Base-by-base conservation (phyloP, 805 yeast genomes). In the Kluyveromyces dobzhanskii region DNA sequence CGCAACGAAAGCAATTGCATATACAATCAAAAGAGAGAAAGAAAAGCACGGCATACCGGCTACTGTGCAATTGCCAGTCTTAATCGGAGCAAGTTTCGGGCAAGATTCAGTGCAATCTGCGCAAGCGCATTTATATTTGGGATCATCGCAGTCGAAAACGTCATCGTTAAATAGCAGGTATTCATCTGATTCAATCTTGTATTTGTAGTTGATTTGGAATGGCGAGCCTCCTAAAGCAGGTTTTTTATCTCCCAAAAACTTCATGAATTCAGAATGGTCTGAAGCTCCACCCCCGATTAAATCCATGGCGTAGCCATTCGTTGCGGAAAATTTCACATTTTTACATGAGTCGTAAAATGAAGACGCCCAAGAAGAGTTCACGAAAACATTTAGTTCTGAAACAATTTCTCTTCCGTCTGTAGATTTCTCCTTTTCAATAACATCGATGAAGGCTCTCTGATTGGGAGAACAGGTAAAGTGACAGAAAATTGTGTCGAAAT, bases 261-360 rank as follows among this genome's bases (percentile, higher is more conserved):
- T 83, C 48, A 90, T 65, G 55, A 90, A 90, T 39, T 76, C 76
- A 24, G 66, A 50, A 57, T 76, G 84, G 49, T 78, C 75, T 39
- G 69, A 71, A 2, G 97, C 97, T 1, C 97, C 97, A n/a, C 98
- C 98, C 6, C 98, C 98, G 30, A 90, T 80, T 30, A 90, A 69
- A 56, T 90, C 97, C 97, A 90, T 87, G 8, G 96, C 97, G 51
- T 73, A 85, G 2, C 97, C 96, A 59, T 88, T 90, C 2, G 97
- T 87, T 6, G 96, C 95, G 3, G 90, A 78, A 58, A 92, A 88
- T 62, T 90, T 87, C 56, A 90, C 81, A 45, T 80, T 77, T 49
- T 83, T 83, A 64, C 98, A 90, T 1, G 95, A 85, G 41, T 87
- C 82, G 55, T 66, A 90, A 51, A 90, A 76, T 1, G 52, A 65